Conservation (phyloP, 257 asterid species). For the Capsicum rhomboideum region DNA sequence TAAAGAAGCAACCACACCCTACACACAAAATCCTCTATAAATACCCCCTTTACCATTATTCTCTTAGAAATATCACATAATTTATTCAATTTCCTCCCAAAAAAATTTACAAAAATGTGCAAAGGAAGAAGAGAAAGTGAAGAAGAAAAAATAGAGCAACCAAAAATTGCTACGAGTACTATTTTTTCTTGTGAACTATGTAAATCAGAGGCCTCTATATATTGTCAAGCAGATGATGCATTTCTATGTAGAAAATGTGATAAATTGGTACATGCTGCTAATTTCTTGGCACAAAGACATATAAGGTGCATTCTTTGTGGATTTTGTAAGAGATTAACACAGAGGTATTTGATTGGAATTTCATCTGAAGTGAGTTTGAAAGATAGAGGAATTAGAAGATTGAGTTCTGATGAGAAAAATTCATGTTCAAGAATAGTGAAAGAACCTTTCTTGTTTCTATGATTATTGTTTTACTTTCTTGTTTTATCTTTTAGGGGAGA, state of each 20-base stretch:
- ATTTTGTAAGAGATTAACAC: constrained; percentile 21
- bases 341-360: constrained; percentile 23
- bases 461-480: background rate
- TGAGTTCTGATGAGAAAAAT: background rate
- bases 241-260: constrained; percentile 49
- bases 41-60: background rate
- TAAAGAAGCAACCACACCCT: background rate
- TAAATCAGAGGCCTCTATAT: constrained; percentile 21
- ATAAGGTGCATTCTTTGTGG: constrained; percentile 33
- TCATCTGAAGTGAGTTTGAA: constrained; percentile 10
- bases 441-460: constrained; percentile 26
- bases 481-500: too few relatives aligned
- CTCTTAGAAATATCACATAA: too few relatives aligned
- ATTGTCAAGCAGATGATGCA: constrained; percentile 44
- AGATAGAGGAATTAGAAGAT: background rate
- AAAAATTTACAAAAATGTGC: constrained; percentile 18
- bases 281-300: constrained; percentile 37
- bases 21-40: constrained; percentile 2
- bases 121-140: constrained; percentile 23
- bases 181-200: constrained; percentile 31
- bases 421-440: background rate
- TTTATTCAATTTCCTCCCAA: background rate
- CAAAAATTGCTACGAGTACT: background rate
- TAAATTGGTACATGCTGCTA: constrained; percentile 32
- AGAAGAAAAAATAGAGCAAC: background rate